Evolutionary conservation across 306 rosid species (phyloP), one percentile per base, ranked within the genome.

Genomic region (Lablab purpureus): DNA sequence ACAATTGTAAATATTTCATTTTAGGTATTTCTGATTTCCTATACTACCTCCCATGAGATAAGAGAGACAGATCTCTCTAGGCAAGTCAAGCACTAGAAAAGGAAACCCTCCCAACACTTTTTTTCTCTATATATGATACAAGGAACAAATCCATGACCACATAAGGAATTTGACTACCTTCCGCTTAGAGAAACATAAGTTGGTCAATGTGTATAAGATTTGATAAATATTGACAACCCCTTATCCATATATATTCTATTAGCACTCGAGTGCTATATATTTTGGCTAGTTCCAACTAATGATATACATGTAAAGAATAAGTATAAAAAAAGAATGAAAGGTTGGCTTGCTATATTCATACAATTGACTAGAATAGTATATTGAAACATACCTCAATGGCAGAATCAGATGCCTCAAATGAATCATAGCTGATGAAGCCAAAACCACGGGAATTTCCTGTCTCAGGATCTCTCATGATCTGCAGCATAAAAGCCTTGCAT

Each of bases 391-490:
- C 99, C 97, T 96, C 99, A 75, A 96, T 96, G 30, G 99, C 99
- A 4, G 98, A 85, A 90, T 96, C 98, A 60, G 99, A 96, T 80
- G 99, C 99, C 81, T 96, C 99, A 54, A 96, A 96, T 22, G 98
- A 96, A 83, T 96, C 99, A 51, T 96, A 96, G 87, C 99, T 96
- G 70, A 96, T 89, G 83, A 93, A 96, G 79, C 99, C 99, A 89
- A 96, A 96, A 23, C 98, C 98, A 50, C 99, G 98, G 21, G 99
- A 93, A 78, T 93, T 96, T 70, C 99, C 99, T 0, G 99, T 90
- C 11, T 96, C 99, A 0, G 99, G 98, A 84, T 96, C 99, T 84
- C 99, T 93, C 99, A 96, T 96, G 63, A 96, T 96, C 99, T 96
- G 88, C 81, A 87, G 81, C 4, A 46, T n/a, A 40, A 51, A 27